These are phyloP conservation scores for Rauvolfia tetraphylla DNA, from an alignment of 257 asterid species.

Conservation along the genomic window DNA sequence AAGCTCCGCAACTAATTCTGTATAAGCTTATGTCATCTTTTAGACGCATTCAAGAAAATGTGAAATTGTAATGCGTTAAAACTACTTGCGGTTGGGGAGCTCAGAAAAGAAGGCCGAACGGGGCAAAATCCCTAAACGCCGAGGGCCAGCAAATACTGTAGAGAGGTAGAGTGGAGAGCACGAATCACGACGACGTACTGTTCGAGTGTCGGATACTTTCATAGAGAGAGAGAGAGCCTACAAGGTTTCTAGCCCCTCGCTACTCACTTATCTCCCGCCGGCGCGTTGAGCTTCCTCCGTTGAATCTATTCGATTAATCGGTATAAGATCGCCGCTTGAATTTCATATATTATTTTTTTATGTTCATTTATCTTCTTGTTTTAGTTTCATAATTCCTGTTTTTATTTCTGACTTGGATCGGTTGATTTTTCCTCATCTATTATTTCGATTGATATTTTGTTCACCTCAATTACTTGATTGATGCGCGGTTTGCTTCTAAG, in stretches of 20 bases:
- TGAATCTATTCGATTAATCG: neutral
- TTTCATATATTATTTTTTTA: too few relatives aligned
- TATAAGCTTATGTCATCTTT: too few relatives aligned
- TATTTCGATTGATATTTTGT: too few relatives aligned
- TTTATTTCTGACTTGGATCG: neutral
- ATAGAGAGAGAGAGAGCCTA: neutral
- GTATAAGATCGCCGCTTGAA: neutral
- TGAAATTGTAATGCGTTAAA: too few relatives aligned
- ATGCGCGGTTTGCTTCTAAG: neutral
- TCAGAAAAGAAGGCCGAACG: neutral
- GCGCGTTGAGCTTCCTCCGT: neutral
- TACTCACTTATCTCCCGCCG: too few relatives aligned
- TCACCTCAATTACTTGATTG: neutral
- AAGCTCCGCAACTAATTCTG: too few relatives aligned
- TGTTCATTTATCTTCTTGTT: neutral
- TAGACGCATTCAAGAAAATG: too few relatives aligned
- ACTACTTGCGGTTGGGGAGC: too few relatives aligned
- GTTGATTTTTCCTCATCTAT: neutral
- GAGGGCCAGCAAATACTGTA: neutral
- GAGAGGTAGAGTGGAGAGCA: neutral
- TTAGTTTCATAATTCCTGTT: neutral
- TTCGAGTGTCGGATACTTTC: neutral
- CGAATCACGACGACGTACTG: neutral
- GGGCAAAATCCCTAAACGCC: neutral
- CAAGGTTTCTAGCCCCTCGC: neutral